A percentile compares a stretch with the other conserved stretches of the same genome.
phyloP scores from a whole-genome alignment of 345 rosid species.

The Acer saccharum region DNA sequence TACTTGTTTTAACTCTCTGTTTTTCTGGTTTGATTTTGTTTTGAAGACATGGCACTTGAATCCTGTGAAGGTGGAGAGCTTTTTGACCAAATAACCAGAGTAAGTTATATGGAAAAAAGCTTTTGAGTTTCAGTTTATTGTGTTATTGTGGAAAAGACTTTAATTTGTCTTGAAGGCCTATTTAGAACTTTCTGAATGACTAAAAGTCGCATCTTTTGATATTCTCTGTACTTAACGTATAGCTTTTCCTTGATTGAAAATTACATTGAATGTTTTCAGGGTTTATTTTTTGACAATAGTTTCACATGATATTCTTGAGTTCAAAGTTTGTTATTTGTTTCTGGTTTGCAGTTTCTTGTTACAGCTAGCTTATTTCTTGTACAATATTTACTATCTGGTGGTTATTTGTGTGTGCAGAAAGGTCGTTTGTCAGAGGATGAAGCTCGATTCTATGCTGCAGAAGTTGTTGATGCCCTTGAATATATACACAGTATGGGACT shows the following conservation, averaged over 20 bases:
- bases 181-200: background rate
- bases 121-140: background rate
- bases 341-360: background rate
- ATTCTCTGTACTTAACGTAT: background rate
- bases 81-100: conserved; percentile 97
- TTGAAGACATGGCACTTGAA: conserved; percentile 95
- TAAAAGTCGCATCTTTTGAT: background rate
- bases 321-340: conserved; percentile 4
- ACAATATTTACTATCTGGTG: conserved; percentile 9
- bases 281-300: background rate
- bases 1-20: conserved; percentile 4
- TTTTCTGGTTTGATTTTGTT: conserved; percentile 27
- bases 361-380: conserved; percentile 11
- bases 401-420: conserved; percentile 57
- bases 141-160: conserved; percentile 7
- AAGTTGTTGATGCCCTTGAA: conserved; percentile 96
- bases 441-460: conserved; percentile 89
- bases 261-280: background rate
- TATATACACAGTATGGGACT: conserved; percentile 89
- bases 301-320: background rate
- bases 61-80: conserved; percentile 99
- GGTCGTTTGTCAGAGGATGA: conserved; percentile 78
- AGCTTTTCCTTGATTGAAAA: conserved; percentile 6
- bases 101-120: conserved; percentile 43
- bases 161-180: background rate